Conservation (phyloP, 352 stramenopile species). For the Thalassiosira mediterranea region DNA sequence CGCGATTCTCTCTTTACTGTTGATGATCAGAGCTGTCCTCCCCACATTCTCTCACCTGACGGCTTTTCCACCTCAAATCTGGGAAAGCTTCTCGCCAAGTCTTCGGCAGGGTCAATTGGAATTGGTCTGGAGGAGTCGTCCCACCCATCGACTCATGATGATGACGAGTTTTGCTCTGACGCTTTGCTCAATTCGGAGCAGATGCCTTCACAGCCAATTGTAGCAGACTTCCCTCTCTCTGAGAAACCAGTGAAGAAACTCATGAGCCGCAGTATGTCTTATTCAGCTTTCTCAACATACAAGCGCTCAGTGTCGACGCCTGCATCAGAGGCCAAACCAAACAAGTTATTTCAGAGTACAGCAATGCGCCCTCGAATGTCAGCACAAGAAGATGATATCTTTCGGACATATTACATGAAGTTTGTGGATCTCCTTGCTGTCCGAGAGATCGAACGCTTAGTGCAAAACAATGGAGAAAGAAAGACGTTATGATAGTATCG, state of each 20-base stretch:
- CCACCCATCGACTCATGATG: too few relatives aligned
- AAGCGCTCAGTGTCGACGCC: too few relatives aligned
- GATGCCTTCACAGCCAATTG: too few relatives aligned
- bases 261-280: slow-evolving; percentile 49
- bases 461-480: too few relatives aligned
- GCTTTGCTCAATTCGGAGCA: too few relatives aligned
- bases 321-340: slow-evolving; percentile 21
- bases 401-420: slow-evolving; percentile 74
- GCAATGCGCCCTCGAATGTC: slow-evolving; percentile 20
- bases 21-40: too few relatives aligned
- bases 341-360: slow-evolving; percentile 47
- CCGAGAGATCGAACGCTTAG: slow-evolving; percentile 59
- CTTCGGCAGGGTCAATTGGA: too few relatives aligned
- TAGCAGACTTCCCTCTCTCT: background rate
- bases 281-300: slow-evolving; percentile 52
- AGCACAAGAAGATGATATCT: slow-evolving; percentile 60
- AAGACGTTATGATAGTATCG: too few relatives aligned
- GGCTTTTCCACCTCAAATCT: slow-evolving; percentile 45
- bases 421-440: slow-evolving; percentile 81
- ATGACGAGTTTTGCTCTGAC: too few relatives aligned
- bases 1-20: too few relatives aligned
- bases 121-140: too few relatives aligned
- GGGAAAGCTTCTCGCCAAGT: slow-evolving; percentile 36
- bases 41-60: slow-evolving; percentile 27
- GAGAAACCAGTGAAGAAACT: slow-evolving; percentile 20